Conservation (phyloP, 257 asterid species). For the Salvia hispanica region DNA sequence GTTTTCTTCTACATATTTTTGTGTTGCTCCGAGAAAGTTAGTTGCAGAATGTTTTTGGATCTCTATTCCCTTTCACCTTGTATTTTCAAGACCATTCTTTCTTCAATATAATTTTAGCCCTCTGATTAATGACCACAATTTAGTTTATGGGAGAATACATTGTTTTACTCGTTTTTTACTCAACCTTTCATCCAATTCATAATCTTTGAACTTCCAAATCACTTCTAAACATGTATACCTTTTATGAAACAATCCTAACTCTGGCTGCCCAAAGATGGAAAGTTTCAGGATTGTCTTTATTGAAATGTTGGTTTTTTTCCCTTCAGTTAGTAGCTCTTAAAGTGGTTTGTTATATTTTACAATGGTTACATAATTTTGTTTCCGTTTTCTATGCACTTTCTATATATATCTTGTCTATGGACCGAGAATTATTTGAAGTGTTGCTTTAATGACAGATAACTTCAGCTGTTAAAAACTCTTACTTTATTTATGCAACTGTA, state of each 20-base stretch:
- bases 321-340: neutral
- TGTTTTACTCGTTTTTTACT: neutral
- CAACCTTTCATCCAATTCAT: neutral
- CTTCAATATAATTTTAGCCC: neutral
- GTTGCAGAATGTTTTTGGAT: slow-evolving; percentile 25
- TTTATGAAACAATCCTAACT: neutral
- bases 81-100: neutral
- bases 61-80: slow-evolving; percentile 10
- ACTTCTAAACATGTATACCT: neutral
- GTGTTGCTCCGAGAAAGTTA: slow-evolving; percentile 9
- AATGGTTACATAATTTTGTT: neutral
- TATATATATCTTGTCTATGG: neutral
- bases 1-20: slow-evolving; percentile 21
- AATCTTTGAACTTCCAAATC: neutral
- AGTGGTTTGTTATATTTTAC: neutral
- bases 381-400: neutral
- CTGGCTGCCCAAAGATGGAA: neutral
- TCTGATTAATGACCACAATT: slow-evolving; percentile 6
- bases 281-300: slow-evolving; percentile 7
- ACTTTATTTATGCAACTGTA: neutral
- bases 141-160: neutral
- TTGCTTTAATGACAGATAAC: neutral
- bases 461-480: neutral
- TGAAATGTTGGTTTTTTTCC: slow-evolving; percentile 8
- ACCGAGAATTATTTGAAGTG: neutral